These are phyloP conservation scores for Fusarium stilboides DNA, from an alignment of 2,329 filamentous ascomycete species.

Conservation along the genomic window DNA sequence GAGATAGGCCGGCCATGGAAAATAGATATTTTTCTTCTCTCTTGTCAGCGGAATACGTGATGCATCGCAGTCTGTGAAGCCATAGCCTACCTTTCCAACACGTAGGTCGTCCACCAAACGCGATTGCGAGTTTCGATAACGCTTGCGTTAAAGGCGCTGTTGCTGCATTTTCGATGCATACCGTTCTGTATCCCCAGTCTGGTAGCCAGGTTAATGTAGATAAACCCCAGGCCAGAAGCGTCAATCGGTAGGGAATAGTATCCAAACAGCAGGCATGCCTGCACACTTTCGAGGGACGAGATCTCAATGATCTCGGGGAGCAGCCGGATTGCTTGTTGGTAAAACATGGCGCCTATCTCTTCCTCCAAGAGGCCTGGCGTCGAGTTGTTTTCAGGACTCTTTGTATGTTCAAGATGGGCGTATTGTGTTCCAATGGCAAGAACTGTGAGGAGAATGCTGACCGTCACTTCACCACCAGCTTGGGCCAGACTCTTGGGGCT, in stretches of 20 bases:
- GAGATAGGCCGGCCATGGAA: constrained; percentile 12
- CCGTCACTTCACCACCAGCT: neutral
- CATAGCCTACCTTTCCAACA: constrained; percentile 9
- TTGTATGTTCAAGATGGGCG: constrained; percentile 1
- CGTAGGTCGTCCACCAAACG: constrained; percentile 8
- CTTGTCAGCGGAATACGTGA: neutral
- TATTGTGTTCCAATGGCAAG: constrained; percentile 15
- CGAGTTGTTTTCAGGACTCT: neutral
- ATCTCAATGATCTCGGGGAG: constrained; percentile 9
- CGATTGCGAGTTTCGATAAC: constrained; percentile 8
- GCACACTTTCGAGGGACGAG: constrained; percentile 13
- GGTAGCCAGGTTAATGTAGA: constrained; percentile 2
- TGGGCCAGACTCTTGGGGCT: neutral
- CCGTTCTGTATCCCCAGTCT: constrained; percentile 10
- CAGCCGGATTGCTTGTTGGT: constrained; percentile 6
- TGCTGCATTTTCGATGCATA: constrained; percentile 14
- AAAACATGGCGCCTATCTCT: constrained; percentile 18
- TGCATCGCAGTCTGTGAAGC: neutral
- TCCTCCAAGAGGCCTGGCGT: constrained; percentile 6
- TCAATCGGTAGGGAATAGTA: constrained; percentile 15
- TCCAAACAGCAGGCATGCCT: constrained; percentile 11
- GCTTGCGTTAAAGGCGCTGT: neutral
- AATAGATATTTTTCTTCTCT: constrained; percentile 13
- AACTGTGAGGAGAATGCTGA: constrained; percentile 7
- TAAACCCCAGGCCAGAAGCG: constrained; percentile 9